Evolutionary conservation across 2,329 filamentous ascomycete genomes (phyloP).

Genomic region (Pezicula neosporulosa): DNA sequence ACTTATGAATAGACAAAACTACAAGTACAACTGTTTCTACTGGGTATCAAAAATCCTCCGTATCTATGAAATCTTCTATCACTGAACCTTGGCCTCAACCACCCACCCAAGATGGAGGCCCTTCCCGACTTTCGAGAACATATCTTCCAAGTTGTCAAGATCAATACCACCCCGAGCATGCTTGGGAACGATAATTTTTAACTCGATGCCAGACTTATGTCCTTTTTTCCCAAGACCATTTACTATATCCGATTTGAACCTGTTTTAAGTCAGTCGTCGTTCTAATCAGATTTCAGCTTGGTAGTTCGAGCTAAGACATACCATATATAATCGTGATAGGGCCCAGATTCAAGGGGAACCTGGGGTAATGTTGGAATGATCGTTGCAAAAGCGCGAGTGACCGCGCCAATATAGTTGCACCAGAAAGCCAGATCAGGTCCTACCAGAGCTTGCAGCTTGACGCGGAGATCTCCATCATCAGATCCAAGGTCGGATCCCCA

Average conservation of each 20-base stretch:
- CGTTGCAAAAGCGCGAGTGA: slow-evolving; percentile 14
- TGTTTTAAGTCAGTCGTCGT: background rate
- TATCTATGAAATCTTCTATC: too few species aligned
- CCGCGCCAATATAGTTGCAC: slow-evolving; percentile 27
- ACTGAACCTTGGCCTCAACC: slow-evolving; percentile 20
- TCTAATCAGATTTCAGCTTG: background rate
- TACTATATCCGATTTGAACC: slow-evolving; percentile 2
- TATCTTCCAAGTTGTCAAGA: slow-evolving; percentile 26
- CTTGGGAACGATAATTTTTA: slow-evolving; percentile 33
- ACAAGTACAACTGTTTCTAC: too few species aligned
- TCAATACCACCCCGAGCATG: slow-evolving; percentile 7
- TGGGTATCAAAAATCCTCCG: too few species aligned
- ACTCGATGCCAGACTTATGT: slow-evolving; percentile 27
- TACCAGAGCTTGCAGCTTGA: slow-evolving; percentile 20
- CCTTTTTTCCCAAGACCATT: slow-evolving; percentile 14
- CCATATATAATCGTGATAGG: background rate
- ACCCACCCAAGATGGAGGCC: slow-evolving; percentile 42
- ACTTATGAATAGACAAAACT: too few species aligned
- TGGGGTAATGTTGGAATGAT: slow-evolving; percentile 14
- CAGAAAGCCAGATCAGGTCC: slow-evolving; percentile 24
- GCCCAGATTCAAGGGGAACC: background rate
- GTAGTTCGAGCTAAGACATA: background rate
- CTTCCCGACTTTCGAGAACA: slow-evolving; percentile 50
- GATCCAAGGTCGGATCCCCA: slow-evolving; percentile 63
- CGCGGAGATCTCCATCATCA: slow-evolving; percentile 33